Conservation (phyloP, 176 grass and related monocot species). For the Eleusine coracana region DNA sequence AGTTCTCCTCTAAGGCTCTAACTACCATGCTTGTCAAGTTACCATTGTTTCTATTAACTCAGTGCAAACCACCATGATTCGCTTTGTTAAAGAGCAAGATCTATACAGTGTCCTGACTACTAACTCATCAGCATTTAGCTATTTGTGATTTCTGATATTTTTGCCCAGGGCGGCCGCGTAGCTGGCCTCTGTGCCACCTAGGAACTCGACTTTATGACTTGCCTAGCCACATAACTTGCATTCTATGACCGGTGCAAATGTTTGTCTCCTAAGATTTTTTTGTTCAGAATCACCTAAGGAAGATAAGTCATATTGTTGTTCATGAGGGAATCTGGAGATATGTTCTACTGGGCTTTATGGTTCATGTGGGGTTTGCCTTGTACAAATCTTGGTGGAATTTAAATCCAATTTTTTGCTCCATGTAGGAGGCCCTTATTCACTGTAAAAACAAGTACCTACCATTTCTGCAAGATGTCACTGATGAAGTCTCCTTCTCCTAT, state of each 20-base stretch:
- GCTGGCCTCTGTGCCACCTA: neutral
- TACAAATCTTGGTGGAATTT: slow-evolving; percentile 17
- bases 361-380: neutral
- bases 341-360: slow-evolving; percentile 13
- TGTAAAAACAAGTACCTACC: slow-evolving; percentile 74
- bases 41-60: neutral
- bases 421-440: slow-evolving; percentile 74
- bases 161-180: neutral
- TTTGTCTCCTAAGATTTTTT: neutral
- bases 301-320: neutral
- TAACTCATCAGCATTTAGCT: slow-evolving; percentile 12
- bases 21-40: slow-evolving; percentile 10
- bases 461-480: slow-evolving; percentile 95
- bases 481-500: slow-evolving; percentile 53
- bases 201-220: neutral
- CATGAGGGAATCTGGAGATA: neutral
- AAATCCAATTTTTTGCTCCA: slow-evolving; percentile 25
- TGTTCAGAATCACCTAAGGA: neutral
- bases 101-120: neutral
- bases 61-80: neutral
- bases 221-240: neutral
- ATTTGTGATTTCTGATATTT: neutral
- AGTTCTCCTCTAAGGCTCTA: neutral
- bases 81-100: slow-evolving; percentile 1
- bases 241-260: neutral